Evolutionary conservation across 495 filamentous ascomycete genomes (phyloP).

Genomic region (Neurospora discreta): DNA sequence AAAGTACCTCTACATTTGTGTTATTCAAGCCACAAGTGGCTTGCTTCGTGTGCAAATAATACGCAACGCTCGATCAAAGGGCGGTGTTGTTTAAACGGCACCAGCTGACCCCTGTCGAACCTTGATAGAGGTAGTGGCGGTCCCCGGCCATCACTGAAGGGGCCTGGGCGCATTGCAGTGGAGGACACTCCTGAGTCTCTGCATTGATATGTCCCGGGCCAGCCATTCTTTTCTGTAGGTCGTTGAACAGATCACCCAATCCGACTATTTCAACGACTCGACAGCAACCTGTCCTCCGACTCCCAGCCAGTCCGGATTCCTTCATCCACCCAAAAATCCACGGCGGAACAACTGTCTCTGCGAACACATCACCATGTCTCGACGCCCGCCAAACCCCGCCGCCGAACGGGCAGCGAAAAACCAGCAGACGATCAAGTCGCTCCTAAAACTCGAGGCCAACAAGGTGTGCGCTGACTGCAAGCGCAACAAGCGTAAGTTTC

Average conservation of each 20-base stretch:
- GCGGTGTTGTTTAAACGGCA: not conserved
- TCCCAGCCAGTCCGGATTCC: not conserved
- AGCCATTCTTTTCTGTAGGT: not conserved
- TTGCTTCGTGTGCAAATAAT: not conserved
- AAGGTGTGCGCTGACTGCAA: constrained; percentile 98
- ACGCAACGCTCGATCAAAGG: not conserved
- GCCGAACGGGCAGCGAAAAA: constrained; percentile 80
- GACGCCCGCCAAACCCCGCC: constrained; percentile 63
- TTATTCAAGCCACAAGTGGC: not conserved
- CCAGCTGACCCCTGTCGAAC: not conserved
- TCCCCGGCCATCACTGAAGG: not conserved
- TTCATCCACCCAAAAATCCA: not conserved
- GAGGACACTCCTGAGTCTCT: not conserved
- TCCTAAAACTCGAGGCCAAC: constrained; percentile 87
- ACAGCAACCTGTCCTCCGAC: not conserved
- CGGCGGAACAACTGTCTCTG: not conserved
- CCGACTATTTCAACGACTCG: not conserved
- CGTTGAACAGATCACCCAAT: not conserved
- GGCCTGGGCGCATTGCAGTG: not conserved
- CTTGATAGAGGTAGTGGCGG: not conserved
- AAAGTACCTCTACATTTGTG: not conserved
- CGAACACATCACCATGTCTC: constrained; percentile 55
- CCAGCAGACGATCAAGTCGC: constrained; percentile 76
- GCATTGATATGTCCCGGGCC: not conserved
- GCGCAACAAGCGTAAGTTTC: constrained; percentile 79